Conservation (phyloP, 78 protist species). For the Neovahlkampfia damariscottae region DNA sequence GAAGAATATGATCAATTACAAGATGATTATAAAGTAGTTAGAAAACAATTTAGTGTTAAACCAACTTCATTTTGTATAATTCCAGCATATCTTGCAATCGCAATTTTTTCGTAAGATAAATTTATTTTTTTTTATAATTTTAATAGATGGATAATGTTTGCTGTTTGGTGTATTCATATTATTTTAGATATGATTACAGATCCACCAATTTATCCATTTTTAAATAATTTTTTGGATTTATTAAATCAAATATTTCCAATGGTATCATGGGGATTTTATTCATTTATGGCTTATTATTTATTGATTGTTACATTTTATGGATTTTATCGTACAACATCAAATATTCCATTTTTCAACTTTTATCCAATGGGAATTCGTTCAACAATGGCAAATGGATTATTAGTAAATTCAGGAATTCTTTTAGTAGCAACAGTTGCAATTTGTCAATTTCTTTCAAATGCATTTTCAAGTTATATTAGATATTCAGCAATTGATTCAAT, state of each 20-base stretch:
- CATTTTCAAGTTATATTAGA: not conserved
- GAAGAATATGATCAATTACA: too few species aligned
- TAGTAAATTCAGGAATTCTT: not conserved
- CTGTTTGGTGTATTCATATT: not conserved
- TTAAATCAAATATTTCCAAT: not conserved
- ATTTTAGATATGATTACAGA: not conserved
- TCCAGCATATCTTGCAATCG: not conserved
- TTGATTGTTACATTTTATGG: not conserved
- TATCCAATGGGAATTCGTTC: not conserved
- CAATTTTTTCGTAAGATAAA: not conserved
- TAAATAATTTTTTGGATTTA: not conserved
- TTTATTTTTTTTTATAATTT: not conserved
- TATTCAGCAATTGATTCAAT: not conserved
- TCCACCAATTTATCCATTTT: not conserved
- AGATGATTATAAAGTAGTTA: not conserved
- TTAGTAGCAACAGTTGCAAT: not conserved
- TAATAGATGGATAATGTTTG: not conserved
- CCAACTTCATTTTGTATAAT: too few species aligned
- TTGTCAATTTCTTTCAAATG: not conserved
- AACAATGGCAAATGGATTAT: not conserved
- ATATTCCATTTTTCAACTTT: not conserved
- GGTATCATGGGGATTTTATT: not conserved
- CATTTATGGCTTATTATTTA: not conserved
- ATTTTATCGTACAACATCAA: not conserved
- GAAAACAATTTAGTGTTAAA: not conserved